A percentile compares a stretch with the other conserved stretches of the same genome.
phyloP scores from a whole-genome alignment of 306 rosid genomes.

The Carpinus viminea region DNA sequence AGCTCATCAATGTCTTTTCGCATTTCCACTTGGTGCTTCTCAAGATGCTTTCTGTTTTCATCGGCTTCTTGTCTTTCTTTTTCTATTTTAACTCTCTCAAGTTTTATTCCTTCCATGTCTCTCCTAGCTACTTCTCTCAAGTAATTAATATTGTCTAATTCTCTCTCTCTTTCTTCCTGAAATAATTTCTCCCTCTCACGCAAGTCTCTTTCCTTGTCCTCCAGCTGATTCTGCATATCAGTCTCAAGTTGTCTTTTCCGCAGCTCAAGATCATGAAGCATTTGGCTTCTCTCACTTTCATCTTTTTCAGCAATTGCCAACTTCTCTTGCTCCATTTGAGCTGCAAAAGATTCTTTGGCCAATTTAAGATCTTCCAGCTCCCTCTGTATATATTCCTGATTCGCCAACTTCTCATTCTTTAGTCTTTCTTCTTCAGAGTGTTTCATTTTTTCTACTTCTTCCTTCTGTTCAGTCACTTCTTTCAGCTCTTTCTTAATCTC shows the following conservation, averaged over 20 bases:
- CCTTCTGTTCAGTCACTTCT: constrained; percentile 59
- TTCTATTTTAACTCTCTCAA: constrained; percentile 68
- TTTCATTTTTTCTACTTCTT: constrained; percentile 63
- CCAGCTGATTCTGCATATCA: constrained; percentile 76
- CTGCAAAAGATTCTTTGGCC: constrained; percentile 82
- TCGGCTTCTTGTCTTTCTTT: constrained; percentile 72
- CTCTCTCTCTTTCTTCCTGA: constrained; percentile 76
- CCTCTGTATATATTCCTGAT: constrained; percentile 56
- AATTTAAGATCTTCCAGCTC: constrained; percentile 72
- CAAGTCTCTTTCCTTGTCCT: constrained; percentile 72
- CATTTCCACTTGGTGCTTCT: constrained; percentile 78
- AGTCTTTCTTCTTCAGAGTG: constrained; percentile 74
- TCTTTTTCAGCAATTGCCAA: constrained; percentile 65
- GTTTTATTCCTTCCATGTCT: constrained; percentile 87
- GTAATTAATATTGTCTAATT: constrained; percentile 64
- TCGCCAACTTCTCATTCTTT: constrained; percentile 60
- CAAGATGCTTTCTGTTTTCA: constrained; percentile 67
- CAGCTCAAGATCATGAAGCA: constrained; percentile 76
- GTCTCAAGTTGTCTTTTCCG: constrained; percentile 72
- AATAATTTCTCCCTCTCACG: constrained; percentile 63
- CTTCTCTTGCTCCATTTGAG: constrained; percentile 74
- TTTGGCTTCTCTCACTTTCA: constrained; percentile 66
- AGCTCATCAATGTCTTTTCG: constrained; percentile 81
- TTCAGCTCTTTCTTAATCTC: constrained; percentile 71
- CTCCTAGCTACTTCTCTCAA: constrained; percentile 78